Evolutionary conservation across 305 asterid species (phyloP), one percentile per base, ranked within the genome.

Genomic region (Fraxinus dipetala): DNA sequence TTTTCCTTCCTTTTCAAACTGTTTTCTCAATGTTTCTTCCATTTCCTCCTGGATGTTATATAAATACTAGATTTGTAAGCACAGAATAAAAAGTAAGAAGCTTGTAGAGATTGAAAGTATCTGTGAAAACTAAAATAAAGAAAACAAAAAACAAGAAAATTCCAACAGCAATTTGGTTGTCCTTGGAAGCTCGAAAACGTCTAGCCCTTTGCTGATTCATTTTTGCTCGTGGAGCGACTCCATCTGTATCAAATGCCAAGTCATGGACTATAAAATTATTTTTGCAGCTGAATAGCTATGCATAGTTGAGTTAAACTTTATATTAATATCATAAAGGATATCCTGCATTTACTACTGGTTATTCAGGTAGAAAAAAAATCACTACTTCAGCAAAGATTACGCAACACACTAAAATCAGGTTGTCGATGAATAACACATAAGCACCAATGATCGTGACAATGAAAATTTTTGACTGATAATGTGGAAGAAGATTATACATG

Each of bases 161-260:
- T 79, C 75, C 8, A 70, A 92, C 97, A 13, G 87, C 88, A 13
- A 63, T 45, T 43, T 87, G 80, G 63, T 69, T 73, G 35, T 90
- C 92, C 67, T 86, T 90, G 0, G 93, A 87, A 1, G 91, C 20
- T 28, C 89, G 79, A 82, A 90, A 91, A 14, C 97, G 85, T 18
- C 97, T 67, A 6, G 90, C 63, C 28, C 97, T 32, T 13, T 90
- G 93, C 6, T 88, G 93, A 81, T 92, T 91, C 95, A 92, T 90
- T 35, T 92, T 92, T 0, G 97, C 95, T 36, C 97, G 84, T 0
- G 97, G 95, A 56, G 95, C 97, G 38, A 91, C 97, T 5, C 97
- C 97, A 82, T 92, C 95, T 92, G 83, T 22, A 73, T 20, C 38
- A 10, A 72, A 72, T 34, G 76, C 76, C 45, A 72, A 72, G 76